Percentiles rank a stretch among this genome's conserved stretches.
These are phyloP conservation scores for Podaxis sp. DNA, from an alignment of 768 basidiomycete genomes.

Conservation along the genomic window DNA sequence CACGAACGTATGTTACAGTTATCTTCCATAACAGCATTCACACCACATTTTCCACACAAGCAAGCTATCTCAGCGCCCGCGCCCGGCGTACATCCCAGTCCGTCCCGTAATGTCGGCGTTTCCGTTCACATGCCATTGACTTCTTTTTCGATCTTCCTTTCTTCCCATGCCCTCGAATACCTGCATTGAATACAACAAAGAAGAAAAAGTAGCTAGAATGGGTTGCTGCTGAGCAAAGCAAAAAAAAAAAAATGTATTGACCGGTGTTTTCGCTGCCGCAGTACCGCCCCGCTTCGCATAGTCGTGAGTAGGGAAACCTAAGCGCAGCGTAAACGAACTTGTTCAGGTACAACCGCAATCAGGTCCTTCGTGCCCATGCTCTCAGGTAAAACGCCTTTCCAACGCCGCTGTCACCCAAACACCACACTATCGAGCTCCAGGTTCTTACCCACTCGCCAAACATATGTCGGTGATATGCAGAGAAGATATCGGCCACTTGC, in stretches of 20 bases:
- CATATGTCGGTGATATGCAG: neutral
- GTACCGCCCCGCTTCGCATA: neutral
- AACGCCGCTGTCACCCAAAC: neutral
- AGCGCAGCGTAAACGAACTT: neutral
- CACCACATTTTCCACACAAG: neutral
- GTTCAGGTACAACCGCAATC: neutral
- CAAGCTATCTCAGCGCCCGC: neutral
- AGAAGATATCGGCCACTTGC: neutral
- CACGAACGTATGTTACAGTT: too few relatives aligned
- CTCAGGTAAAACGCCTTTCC: neutral
- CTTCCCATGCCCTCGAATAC: conserved; percentile 4
- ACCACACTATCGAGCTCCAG: neutral
- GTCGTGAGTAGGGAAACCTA: neutral
- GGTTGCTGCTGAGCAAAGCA: neutral
- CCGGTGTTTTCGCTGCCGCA: neutral
- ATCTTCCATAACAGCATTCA: neutral
- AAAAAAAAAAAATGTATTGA: neutral
- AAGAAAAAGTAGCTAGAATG: neutral
- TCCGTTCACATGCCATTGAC: conserved; percentile 2
- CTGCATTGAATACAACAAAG: neutral
- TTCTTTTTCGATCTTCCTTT: conserved; percentile 9
- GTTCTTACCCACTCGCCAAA: neutral
- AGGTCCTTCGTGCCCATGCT: neutral
- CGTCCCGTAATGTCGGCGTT: neutral
- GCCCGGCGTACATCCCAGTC: neutral